Base-by-base conservation (phyloP, 495 filamentous ascomycete genomes). In the Podospora didyma region DNA sequence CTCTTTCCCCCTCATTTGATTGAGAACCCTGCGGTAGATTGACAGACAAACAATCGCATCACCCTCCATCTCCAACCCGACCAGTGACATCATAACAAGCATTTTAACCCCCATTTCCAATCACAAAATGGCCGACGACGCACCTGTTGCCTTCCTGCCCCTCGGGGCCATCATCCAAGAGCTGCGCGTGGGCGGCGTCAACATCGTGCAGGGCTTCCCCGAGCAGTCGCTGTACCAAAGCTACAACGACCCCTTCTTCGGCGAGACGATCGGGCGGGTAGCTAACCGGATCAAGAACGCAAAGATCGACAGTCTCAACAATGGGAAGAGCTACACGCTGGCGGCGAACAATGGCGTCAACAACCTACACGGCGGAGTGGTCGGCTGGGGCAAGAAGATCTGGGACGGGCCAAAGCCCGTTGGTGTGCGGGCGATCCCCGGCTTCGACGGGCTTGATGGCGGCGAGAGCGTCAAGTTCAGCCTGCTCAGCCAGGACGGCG, bases 231-330 rank as follows among this genome's bases (percentile, higher is more conserved):
- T 84, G 47, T 97, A 97, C 75, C 79, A 81, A 54, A 67, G 78
- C 45, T 75, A 89, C 75, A 92, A 96, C 73, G 71, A 70, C 17
- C 84, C 89, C 17, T 89, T 83, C 77, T 96, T 95, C 63, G 93
- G 93, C 58, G 92, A 90, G 67, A 97, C 89, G 37, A 96, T 98
- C 65, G 93, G 93, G 20, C 88, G 93, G 28, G 82, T 94, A 10
- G 90, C 91, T 46, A 98, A 98, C 72, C 88, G 93, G 22, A 83
- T 96, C 69, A 82, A 82, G 50, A 73, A 82, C 64, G 93, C 86
- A 1, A 76, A 83, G 53, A 82, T 97, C 62, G 65, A 82, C 51
- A 75, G 78, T 19, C 71, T 97, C 46, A 96, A 96, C 70, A 85
- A 86, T 21, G 75, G 75, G 49, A 79, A 82, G 54, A 68, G 75